These are phyloP conservation scores for Bretschneidera sinensis DNA, from an alignment of 345 rosid genomes.

Conservation along the genomic window DNA sequence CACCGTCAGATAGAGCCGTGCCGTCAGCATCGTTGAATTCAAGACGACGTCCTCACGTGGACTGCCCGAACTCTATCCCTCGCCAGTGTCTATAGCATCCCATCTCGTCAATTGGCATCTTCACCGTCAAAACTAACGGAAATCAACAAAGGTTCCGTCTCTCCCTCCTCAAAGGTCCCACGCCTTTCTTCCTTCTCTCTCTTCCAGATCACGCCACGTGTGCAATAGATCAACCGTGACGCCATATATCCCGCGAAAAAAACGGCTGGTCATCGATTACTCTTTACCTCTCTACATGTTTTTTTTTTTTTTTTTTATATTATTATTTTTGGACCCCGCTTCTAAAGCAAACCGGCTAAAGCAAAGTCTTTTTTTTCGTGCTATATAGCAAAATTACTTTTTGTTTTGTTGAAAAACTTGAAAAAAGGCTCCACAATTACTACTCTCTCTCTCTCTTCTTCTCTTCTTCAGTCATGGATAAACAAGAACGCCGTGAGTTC, in stretches of 20 bases:
- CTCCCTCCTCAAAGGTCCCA: conserved; percentile 12
- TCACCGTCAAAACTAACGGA: conserved; percentile 23
- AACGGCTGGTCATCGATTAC: conserved; percentile 47
- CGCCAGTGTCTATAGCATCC: too few relatives aligned
- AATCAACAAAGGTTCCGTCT: conserved; percentile 3
- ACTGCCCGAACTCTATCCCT: conserved; percentile 16
- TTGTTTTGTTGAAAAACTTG: conserved; percentile 19
- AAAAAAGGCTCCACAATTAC: conserved; percentile 28
- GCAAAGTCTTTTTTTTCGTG: conserved; percentile 14
- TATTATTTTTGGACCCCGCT: conserved; percentile 22
- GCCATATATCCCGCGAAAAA: conserved; percentile 28
- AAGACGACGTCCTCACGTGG: conserved; percentile 40
- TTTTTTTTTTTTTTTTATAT: too few relatives aligned
- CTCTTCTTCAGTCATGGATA: conserved; percentile 55
- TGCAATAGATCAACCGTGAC: conserved; percentile 10
- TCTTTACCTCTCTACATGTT: conserved; percentile 19
- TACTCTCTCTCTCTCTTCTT: conserved; percentile 8
- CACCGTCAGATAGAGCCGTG: conserved; percentile 57
- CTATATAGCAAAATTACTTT: neutral
- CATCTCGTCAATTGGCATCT: conserved; percentile 18
- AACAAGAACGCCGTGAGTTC: conserved; percentile 49
- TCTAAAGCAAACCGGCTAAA: too few relatives aligned
- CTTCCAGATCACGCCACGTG: neutral
- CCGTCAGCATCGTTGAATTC: conserved; percentile 84
- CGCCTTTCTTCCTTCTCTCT: conserved; percentile 2